Conservation (phyloP, 179 eudicot species). For the Silene vulgaris region DNA sequence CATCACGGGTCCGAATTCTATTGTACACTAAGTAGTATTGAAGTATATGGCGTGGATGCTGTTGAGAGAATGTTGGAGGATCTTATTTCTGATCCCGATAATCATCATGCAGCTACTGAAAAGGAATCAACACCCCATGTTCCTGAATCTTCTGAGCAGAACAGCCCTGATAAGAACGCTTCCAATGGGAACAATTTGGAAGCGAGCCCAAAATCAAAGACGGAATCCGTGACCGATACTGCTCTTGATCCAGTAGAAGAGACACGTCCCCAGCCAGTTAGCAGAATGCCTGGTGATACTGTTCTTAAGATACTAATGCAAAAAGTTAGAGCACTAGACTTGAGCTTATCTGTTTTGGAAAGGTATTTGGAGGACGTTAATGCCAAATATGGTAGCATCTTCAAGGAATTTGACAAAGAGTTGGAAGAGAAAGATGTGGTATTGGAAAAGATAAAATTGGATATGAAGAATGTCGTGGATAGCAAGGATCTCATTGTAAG, state of each 20-base stretch:
- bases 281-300: conserved; percentile 54
- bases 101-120: conserved; percentile 28
- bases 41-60: conserved; percentile 54
- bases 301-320: conserved; percentile 53
- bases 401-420: conserved; percentile 40
- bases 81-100: conserved; percentile 38
- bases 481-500: conserved; percentile 42
- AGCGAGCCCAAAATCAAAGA: conserved; percentile 24
- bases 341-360: conserved; percentile 43
- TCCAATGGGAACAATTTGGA: conserved; percentile 18
- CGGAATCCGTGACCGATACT: conserved; percentile 4
- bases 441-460: conserved; percentile 35
- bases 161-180: conserved; percentile 21
- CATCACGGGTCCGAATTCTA: conserved; percentile 49
- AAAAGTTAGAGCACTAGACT: conserved; percentile 39
- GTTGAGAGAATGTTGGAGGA: conserved; percentile 51
- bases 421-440: conserved; percentile 36
- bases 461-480: conserved; percentile 30
- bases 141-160: conserved; percentile 24
- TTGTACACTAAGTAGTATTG: conserved; percentile 44
- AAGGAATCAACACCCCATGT: conserved; percentile 16
- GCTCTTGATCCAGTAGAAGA: conserved; percentile 38
- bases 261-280: conserved; percentile 36
- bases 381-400: conserved; percentile 40
- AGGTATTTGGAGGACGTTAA: conserved; percentile 43